Conservation (phyloP, 2,329 filamentous ascomycete genomes). For the Trichoderma sp. region DNA sequence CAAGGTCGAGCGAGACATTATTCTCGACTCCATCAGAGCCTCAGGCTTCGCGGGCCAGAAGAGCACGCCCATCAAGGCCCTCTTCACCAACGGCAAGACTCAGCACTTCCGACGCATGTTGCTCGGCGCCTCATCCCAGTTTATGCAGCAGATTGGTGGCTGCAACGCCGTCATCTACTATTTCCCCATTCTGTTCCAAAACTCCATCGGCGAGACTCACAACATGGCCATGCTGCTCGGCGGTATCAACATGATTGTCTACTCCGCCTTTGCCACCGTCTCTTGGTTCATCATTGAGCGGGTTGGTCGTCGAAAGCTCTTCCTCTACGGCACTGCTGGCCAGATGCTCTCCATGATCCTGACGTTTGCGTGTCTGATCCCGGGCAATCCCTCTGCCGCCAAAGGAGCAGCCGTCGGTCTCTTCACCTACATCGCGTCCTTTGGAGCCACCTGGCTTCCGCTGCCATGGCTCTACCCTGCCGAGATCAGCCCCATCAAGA, state of each 20-base stretch:
- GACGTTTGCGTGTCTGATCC: slow-evolving; percentile 67
- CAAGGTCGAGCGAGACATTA: slow-evolving; percentile 61
- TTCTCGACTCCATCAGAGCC: slow-evolving; percentile 53
- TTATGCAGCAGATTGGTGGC: slow-evolving; percentile 65
- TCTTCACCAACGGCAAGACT: slow-evolving; percentile 65
- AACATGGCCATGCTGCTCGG: slow-evolving; percentile 57
- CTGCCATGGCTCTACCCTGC: slow-evolving; percentile 64
- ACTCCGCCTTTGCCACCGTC: slow-evolving; percentile 58
- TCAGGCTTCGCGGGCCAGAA: slow-evolving; percentile 51
- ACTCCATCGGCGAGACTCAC: slow-evolving; percentile 37
- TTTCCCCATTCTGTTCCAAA: slow-evolving; percentile 60
- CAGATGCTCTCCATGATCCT: slow-evolving; percentile 63
- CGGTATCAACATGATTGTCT: slow-evolving; percentile 57
- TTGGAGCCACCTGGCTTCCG: slow-evolving; percentile 67
- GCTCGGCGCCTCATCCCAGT: slow-evolving; percentile 61
- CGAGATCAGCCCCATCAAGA: slow-evolving; percentile 57
- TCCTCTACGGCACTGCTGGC: slow-evolving; percentile 49
- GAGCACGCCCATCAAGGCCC: slow-evolving; percentile 54
- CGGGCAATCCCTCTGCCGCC: slow-evolving; percentile 61
- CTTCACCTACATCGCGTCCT: slow-evolving; percentile 68
- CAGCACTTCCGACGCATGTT: slow-evolving; percentile 69
- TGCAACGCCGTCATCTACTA: slow-evolving; percentile 66
- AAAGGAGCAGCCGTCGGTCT: slow-evolving; percentile 63
- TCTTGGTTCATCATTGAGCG: slow-evolving; percentile 59
- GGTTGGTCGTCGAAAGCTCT: slow-evolving; percentile 51